A percentile compares a stretch with the other conserved stretches of the same genome.
Conservation (phyloP, 2,329 filamentous ascomycete genomes). For the Aspergillus brunneoviolaceus region DNA sequence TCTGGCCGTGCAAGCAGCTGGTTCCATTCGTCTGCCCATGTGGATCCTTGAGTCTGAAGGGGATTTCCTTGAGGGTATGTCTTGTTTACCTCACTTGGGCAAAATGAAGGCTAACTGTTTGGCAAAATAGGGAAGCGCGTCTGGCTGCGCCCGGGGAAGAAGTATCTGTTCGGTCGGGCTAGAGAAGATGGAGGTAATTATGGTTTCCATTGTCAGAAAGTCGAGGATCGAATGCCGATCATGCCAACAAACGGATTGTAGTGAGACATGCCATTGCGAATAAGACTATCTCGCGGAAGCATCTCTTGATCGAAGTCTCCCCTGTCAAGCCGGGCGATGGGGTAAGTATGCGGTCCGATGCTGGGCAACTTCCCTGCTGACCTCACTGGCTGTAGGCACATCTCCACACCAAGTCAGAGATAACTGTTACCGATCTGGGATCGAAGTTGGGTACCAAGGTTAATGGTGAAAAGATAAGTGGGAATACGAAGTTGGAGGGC, state of each 20-base stretch:
- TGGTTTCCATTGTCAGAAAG: not conserved
- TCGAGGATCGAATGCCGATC: not conserved
- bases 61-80: slow-evolving; percentile 47
- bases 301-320: slow-evolving; percentile 74
- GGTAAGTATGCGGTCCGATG: slow-evolving; percentile 46
- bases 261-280: slow-evolving; percentile 71
- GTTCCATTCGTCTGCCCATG: slow-evolving; percentile 45
- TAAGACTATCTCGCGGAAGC: slow-evolving; percentile 83
- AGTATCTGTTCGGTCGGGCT: slow-evolving; percentile 81
- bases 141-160: slow-evolving; percentile 83
- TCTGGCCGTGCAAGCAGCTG: not conserved
- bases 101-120: not conserved
- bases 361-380: slow-evolving; percentile 13
- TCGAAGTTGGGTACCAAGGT: slow-evolving; percentile 82
- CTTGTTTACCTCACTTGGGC: slow-evolving; percentile 45
- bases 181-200: slow-evolving; percentile 58
- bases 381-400: slow-evolving; percentile 51
- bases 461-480: slow-evolving; percentile 70
- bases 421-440: slow-evolving; percentile 75
- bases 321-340: slow-evolving; percentile 65
- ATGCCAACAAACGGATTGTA: slow-evolving; percentile 31
- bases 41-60: slow-evolving; percentile 62
- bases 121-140: slow-evolving; percentile 58
- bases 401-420: slow-evolving; percentile 62
- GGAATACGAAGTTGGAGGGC: slow-evolving; percentile 56